Evolutionary conservation across 208 protist genomes (phyloP).

Genomic region (Wallacemonas sp.): DNA sequence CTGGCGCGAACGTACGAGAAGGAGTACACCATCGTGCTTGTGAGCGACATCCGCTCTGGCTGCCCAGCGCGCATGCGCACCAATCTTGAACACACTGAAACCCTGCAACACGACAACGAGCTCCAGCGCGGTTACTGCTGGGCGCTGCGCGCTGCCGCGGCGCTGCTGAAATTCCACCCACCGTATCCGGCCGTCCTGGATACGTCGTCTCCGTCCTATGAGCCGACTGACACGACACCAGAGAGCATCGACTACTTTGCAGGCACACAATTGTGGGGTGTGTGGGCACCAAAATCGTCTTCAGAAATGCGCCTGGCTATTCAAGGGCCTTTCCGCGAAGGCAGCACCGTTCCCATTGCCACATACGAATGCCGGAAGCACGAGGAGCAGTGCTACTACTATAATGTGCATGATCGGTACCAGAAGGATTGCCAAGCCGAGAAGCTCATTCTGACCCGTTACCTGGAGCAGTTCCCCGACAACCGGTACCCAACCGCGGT

Average conservation of each 20-base stretch:
- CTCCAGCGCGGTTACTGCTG: constrained; percentile 87
- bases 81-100: constrained; percentile 82
- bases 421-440: constrained; percentile 86
- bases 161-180: constrained; percentile 96
- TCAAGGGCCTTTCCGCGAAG: constrained; percentile 44
- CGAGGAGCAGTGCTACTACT: constrained; percentile 94
- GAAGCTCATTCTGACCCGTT: constrained; percentile 64
- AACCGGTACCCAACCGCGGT: constrained; percentile 7
- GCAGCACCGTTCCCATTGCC: background rate
- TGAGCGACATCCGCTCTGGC: constrained; percentile 92
- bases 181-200: constrained; percentile 80
- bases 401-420: constrained; percentile 88
- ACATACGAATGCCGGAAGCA: constrained; percentile 85
- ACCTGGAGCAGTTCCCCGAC: constrained; percentile 36
- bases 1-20: constrained; percentile 47
- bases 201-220: constrained; percentile 20
- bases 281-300: constrained; percentile 94
- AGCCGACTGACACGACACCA: constrained; percentile 49
- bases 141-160: constrained; percentile 65
- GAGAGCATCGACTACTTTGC: constrained; percentile 80
- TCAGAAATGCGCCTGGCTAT: constrained; percentile 93
- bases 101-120: constrained; percentile 83
- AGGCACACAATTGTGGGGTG: constrained; percentile 77
- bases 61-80: constrained; percentile 46
- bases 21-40: constrained; percentile 74